A percentile compares a stretch with the other conserved stretches of the same genome.
These are phyloP conservation scores for Coleophoma crateriformis DNA, from an alignment of 2,329 filamentous ascomycete species.

Conservation along the genomic window DNA sequence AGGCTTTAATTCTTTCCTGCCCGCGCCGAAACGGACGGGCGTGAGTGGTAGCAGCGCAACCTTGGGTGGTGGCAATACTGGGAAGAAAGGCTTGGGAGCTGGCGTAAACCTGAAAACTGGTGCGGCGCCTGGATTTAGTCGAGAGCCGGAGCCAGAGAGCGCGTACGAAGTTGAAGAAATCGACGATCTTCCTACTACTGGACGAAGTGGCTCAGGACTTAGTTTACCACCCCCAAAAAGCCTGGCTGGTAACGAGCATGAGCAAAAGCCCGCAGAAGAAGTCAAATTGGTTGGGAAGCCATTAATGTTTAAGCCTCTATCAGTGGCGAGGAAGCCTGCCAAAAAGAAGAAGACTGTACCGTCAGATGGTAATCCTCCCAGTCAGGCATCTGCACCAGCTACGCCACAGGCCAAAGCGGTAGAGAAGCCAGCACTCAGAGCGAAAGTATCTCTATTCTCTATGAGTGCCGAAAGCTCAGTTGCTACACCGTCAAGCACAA, in stretches of 20 bases:
- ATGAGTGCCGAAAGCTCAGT: conserved; percentile 37
- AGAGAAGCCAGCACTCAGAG: conserved; percentile 35
- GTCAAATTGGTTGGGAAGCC: conserved; percentile 71
- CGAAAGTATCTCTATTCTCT: conserved; percentile 67
- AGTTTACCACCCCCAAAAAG: conserved; percentile 37
- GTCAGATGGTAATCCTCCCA: not conserved
- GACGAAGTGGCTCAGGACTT: conserved; percentile 20
- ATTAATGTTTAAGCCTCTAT: conserved; percentile 84
- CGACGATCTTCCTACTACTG: conserved; percentile 18
- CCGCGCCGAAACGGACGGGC: conserved; percentile 64
- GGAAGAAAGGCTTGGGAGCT: conserved; percentile 31
- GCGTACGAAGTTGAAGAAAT: conserved; percentile 16
- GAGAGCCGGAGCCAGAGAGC: conserved; percentile 37
- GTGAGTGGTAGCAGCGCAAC: conserved; percentile 34
- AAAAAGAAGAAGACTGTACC: conserved; percentile 50
- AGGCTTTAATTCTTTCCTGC: conserved; percentile 81
- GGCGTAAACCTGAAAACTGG: conserved; percentile 78
- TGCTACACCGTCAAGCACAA: conserved; percentile 4
- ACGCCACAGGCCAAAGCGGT: conserved; percentile 17
- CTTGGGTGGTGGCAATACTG: conserved; percentile 17
- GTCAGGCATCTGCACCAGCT: conserved; percentile 12
- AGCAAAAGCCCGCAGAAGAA: conserved; percentile 52
- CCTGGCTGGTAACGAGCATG: conserved; percentile 43
- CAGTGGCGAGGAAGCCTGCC: conserved; percentile 68
- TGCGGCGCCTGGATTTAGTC: conserved; percentile 73